These are phyloP conservation scores for Leptographium procerum DNA, from an alignment of 2,329 filamentous ascomycete species.

Conservation along the genomic window DNA sequence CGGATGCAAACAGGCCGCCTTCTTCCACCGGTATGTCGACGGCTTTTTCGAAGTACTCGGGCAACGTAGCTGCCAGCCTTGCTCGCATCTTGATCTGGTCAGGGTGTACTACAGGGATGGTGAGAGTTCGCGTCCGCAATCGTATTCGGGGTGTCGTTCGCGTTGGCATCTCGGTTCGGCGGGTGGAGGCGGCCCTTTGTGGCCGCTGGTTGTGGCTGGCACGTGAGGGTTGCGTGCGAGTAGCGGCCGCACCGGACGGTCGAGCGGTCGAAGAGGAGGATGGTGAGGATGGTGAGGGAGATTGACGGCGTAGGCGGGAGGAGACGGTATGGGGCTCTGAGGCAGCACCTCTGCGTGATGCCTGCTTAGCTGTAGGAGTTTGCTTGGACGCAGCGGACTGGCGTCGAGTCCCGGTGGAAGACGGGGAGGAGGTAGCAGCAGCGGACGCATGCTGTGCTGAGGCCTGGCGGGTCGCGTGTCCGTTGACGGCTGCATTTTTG, in stretches of 20 bases:
- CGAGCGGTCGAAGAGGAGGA: slow-evolving; percentile 23
- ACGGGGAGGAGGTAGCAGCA: neutral
- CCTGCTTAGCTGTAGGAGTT: neutral
- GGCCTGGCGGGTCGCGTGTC: slow-evolving; percentile 12
- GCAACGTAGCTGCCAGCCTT: slow-evolving; percentile 42
- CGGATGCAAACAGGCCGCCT: slow-evolving; percentile 42
- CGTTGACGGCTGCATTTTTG: neutral
- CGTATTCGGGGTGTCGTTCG: slow-evolving; percentile 35
- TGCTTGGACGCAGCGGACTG: neutral
- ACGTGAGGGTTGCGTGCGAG: slow-evolving; percentile 20
- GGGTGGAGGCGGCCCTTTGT: slow-evolving; percentile 3
- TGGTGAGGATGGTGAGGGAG: slow-evolving; percentile 26
- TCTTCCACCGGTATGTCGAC: slow-evolving; percentile 42
- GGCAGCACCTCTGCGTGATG: neutral
- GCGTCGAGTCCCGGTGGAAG: slow-evolving; percentile 7
- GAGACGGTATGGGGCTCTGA: slow-evolving; percentile 1
- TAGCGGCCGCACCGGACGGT: slow-evolving; percentile 32
- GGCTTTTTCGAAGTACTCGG: slow-evolving; percentile 44
- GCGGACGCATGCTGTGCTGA: neutral
- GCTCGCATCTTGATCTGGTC: slow-evolving; percentile 42
- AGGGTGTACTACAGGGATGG: slow-evolving; percentile 48
- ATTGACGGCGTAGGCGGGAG: slow-evolving; percentile 9
- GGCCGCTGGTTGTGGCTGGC: slow-evolving; percentile 10
- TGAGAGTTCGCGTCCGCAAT: slow-evolving; percentile 32
- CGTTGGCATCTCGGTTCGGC: slow-evolving; percentile 9